Percentiles rank a stretch among this genome's conserved stretches.
Evolutionary conservation across 176 grass and related monocot genomes (phyloP).

Genomic region (Lolium perenne): DNA sequence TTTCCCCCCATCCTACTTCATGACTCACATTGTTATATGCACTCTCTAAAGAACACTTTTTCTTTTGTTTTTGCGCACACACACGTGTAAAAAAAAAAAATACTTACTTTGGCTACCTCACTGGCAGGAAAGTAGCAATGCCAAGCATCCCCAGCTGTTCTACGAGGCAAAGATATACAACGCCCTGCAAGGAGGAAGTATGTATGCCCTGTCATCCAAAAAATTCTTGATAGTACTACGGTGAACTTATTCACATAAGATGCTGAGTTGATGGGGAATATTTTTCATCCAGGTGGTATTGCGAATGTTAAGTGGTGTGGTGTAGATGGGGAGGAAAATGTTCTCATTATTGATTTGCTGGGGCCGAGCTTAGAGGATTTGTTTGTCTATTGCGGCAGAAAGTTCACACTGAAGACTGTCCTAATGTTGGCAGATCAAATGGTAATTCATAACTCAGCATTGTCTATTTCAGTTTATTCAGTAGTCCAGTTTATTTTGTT

Average conservation of each 20-base stretch:
- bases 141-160: slow-evolving; percentile 78
- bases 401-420: slow-evolving; percentile 74
- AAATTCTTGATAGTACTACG: background rate
- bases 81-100: background rate
- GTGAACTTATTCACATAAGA: background rate
- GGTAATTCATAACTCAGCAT: slow-evolving; percentile 44
- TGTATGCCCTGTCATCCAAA: slow-evolving; percentile 12
- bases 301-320: slow-evolving; percentile 78
- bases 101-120: slow-evolving; percentile 20
- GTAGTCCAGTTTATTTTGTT: background rate
- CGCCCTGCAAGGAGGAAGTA: slow-evolving; percentile 72
- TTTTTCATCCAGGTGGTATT: slow-evolving; percentile 61
- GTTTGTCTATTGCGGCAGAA: slow-evolving; percentile 71
- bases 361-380: slow-evolving; percentile 74
- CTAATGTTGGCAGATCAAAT: slow-evolving; percentile 86
- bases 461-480: slow-evolving; percentile 13
- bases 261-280: slow-evolving; percentile 21
- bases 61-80: background rate
- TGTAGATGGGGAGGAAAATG: slow-evolving; percentile 70
- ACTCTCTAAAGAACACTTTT: background rate
- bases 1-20: background rate
- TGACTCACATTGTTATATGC: slow-evolving; percentile 9
- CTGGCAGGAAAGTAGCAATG: slow-evolving; percentile 61
- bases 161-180: slow-evolving; percentile 86
- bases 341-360: slow-evolving; percentile 82